Evolutionary conservation across 805 yeast genomes (phyloP).

Genomic region (Metschnikowia continentalis): DNA sequence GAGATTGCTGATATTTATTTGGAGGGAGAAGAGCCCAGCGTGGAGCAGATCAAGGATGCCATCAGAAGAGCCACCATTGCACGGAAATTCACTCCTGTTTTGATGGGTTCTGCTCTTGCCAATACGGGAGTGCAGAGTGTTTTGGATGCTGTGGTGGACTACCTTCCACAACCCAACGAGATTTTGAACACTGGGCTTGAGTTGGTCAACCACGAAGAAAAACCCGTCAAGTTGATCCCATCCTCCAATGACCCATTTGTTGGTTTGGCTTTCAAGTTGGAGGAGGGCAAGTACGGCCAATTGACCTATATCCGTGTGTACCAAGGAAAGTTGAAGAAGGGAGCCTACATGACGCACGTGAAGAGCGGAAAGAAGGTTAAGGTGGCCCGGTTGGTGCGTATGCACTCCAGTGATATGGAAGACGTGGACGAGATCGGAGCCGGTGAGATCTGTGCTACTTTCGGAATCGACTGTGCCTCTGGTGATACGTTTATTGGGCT

Average conservation of each 20-base stretch:
- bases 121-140: conserved; percentile 95
- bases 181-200: conserved; percentile 88
- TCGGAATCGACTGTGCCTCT: conserved; percentile 97
- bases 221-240: conserved; percentile 69
- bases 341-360: conserved; percentile 80
- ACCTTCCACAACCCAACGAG: conserved; percentile 92
- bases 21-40: conserved; percentile 85
- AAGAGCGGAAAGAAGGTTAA: conserved; percentile 92
- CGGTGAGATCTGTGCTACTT: conserved; percentile 99
- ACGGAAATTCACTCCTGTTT: conserved; percentile 96
- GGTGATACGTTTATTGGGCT: conserved; percentile 97
- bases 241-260: conserved; percentile 76
- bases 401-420: conserved; percentile 99
- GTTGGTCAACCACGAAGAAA: conserved; percentile 50
- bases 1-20: conserved; percentile 90
- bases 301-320: conserved; percentile 94
- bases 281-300: conserved; percentile 98
- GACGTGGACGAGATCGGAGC: conserved; percentile 94
- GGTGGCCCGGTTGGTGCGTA: conserved; percentile 89
- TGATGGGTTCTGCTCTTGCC: conserved; percentile 98
- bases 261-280: conserved; percentile 97
- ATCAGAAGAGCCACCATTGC: conserved; percentile 95
- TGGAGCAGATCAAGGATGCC: conserved; percentile 79
- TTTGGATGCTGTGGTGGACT: conserved; percentile 92
- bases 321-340: conserved; percentile 92